Evolutionary conservation across 306 rosid species (phyloP), one percentile per base, ranked within the genome.

Genomic region (Acacia confusa): DNA sequence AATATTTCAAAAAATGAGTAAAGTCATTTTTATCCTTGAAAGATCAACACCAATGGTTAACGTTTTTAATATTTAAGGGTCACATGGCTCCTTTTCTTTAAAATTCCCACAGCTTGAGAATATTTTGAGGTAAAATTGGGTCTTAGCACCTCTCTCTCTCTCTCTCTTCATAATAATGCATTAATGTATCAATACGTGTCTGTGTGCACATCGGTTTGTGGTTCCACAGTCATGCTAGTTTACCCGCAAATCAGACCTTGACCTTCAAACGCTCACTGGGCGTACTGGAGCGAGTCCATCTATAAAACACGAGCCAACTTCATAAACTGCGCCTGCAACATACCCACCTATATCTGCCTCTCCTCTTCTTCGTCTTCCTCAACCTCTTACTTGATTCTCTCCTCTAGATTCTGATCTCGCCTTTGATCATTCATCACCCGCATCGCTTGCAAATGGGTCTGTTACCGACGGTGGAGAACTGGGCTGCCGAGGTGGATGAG

Each of bases 361-460:
- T 36, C 16, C 1, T 36, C 40, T 20, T 34, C 70, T 32, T 15
- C 20, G 1, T 65, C 70, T 38, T 10, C 74, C 12, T 9, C 73
- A 10, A 9, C 30, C 27, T 17, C 28, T 0, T 20, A 9, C n/a
- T 10, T 14, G 4, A 20, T 22, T 68, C 30, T 11, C 30, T 11
- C 53, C 73, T n/a, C 15, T 5, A 25, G 34, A 11, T 67, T 67
- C 72, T 36, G 47, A 40, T 20, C 6, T 69, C 74, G 15, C 53
- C 25, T 28, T 28, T 44, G 40, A 2, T 44, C 57, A 11, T 2
- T 47, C 11, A 14, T 8, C 45, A 17, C 30, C 73, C 13, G 2
- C 16, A 16, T 66, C 9, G 24, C 9, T 19, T 4, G 50, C 5
- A 4, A 58, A 91, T 94, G 99, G 98, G 98, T 44, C 84, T 93